Base-by-base conservation (phyloP, 805 yeast genomes). In the Wickerhamiella hasegawae region DNA sequence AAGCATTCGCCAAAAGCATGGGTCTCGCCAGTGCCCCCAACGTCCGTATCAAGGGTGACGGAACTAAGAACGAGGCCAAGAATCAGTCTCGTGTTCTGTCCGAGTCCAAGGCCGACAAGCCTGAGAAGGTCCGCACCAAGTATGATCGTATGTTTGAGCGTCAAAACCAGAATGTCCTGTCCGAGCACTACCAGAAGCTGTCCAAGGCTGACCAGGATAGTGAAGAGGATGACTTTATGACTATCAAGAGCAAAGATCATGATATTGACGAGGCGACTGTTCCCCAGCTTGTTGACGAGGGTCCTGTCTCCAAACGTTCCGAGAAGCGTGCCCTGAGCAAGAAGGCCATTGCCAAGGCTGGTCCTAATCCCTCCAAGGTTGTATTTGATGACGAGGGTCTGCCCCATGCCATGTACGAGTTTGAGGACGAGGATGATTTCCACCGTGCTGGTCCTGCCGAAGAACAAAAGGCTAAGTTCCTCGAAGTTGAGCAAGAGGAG, bases 21-120 rank as follows among this genome's bases (percentile, higher is more conserved):
- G 99, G 99, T 8, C 66, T 90, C 29, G 95, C 97, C 1, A 94
- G 96, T 36, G 94, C 94, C 3, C 99, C 99, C 29, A 76, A 80
- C 47, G 78, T 90, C 47, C 84, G 82, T 53, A 68, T 87, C 38
- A 63, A 63, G 28, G 77, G 49, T 26, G 30, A 26, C 8, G 38
- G 30, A 4, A 24, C 55, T 36, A 62, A 58, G 18, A 82, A 82
- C 50, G 83, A 74, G 45, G 59, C 71, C 60, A 87, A 87, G 57
- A 87, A 87, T 53, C 71, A 76, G 18, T 75, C 94, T 1, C 69
- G 94, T 49, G 73, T 74, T 44, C 58, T 85, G 43, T 47, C 69
- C 32, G 65, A 68, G 5, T 42, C 60, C 15, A 54, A 48, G 6
- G 25, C 54, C 23, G 46, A 59, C 8, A 56, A 59, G 44, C 64